Base-by-base conservation (phyloP, 2,329 filamentous ascomycete species). In the Claviceps sp. region DNA sequence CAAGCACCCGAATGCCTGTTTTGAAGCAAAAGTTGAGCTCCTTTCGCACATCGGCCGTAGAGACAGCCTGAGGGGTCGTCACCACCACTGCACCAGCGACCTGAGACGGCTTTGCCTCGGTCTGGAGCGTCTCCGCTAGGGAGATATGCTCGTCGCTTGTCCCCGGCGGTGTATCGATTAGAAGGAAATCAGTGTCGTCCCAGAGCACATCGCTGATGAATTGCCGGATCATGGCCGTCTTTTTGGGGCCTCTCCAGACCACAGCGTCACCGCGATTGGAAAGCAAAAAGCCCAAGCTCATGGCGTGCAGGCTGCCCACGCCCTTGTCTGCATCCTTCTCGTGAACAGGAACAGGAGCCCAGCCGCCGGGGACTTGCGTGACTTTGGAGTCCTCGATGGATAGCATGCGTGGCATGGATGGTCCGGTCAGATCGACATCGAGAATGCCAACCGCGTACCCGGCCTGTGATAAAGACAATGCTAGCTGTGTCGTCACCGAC, bases 141-240 rank as follows among this genome's bases (percentile, higher is more conserved):
- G 89, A 93, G 48, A 98, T 97, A 65, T 97, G 93, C 69, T 98
- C 93, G 68, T 98, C 93, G 54, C 87, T 93, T 2, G 93, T 98
- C 2, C 93, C 93, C 0, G 93, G 93, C 13, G 93, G 93, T 3
- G 93, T 98, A 67, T 98, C 93, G 62, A 98, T 88, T 54, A 98
- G 78, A 0, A 98, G 76, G 63, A 88, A 97, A 65, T 97, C 91
- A n/a, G 88, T 80, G 24, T 84, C 78, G 51, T 81, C 78, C 93
- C 93, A 97, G 34, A 88, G 76, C 4, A 96, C 90, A 63, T 96
- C 90, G 1, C 87, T 85, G 30, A 98, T 74, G 64, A 98, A 98
- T 67, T 98, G 93, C 42, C 90, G 82, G 54, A 98, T 89, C 93
- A 98, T 98, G 49, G 93, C 93, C 4, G 93, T 98, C 72, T 98